Evolutionary conservation across 192 early-diverging fungal species (phyloP), one percentile per base, ranked within the genome.

Genomic region (Coemansia sp.): DNA sequence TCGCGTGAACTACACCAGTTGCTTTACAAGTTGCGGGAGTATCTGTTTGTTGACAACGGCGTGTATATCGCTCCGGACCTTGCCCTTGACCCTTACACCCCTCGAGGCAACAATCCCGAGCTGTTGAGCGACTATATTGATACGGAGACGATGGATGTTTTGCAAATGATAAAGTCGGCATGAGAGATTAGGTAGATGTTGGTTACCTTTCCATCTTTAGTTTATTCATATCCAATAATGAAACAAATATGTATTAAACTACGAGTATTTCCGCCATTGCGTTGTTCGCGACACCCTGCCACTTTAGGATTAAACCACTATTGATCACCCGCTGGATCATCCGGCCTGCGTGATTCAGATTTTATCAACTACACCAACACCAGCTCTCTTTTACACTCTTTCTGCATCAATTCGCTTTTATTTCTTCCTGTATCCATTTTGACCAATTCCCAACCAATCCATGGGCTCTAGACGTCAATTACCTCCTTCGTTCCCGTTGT

Each of bases 381-480:
- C n/a, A n/a, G n/a, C n/a, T n/a, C n/a, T n/a, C n/a, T n/a, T n/a
- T n/a, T n/a, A n/a, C n/a, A n/a, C n/a, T 15, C 4, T 44, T 45
- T 4, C 19, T 45, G 14, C 44, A 45, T 6, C 44, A 45, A 17
- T 5, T 45, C 44, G 5, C 44, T n/a, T 45, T 45, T 17, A 17
- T 44, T 44, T 44, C 4, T n/a, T n/a, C n/a, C 19, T 17, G 44
- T 45, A 17, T 45, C 4, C 44, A 45, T n/a, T 45, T n/a, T n/a
- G 1, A 11, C 44, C 6, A 45, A 23, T 50, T 50, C 19, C 3
- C 7, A 50, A 1, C 14, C 19, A 50, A 50, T 50, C 46, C 51
- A 55, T 55, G 51, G 51, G 51, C 51, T 55, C 51, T 10, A 55
- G 51, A 55, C 51, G 51, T 15, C 51, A 25, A 17, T 55, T 55